A percentile compares a stretch with the other conserved stretches of the same genome.
phyloP scores from a whole-genome alignment of 352 stramenopile genomes.

The Aphanomyces stellatus region DNA sequence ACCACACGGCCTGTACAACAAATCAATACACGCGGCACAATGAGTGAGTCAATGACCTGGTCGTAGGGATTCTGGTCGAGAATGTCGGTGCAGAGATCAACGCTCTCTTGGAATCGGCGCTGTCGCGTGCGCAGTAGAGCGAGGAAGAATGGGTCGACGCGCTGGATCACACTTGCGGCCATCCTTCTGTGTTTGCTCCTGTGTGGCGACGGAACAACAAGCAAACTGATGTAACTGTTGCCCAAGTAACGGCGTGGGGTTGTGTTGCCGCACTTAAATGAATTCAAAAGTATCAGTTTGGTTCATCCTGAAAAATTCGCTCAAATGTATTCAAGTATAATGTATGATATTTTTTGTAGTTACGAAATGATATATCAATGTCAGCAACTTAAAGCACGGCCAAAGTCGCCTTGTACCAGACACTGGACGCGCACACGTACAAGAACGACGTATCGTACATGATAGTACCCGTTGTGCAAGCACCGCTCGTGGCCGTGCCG shows the following conservation, averaged over 20 bases:
- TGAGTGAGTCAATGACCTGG: conserved; percentile 28
- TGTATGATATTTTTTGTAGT: no score
- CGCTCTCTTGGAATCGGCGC: conserved; percentile 70
- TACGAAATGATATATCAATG: no score
- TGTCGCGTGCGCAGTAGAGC: conserved; percentile 67
- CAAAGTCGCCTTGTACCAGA: conserved; percentile 14
- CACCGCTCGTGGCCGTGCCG: conserved; percentile 19
- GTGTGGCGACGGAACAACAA: no score
- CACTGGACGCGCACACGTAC: conserved; percentile 30
- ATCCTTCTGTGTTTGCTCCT: no score
- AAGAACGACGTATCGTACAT: conserved; percentile 26
- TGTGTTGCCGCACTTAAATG: no score
- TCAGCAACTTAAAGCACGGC: conserved; percentile 6
- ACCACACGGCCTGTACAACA: conserved; percentile 65
- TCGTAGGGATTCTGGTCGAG: conserved; percentile 81
- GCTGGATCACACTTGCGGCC: conserved; percentile 8
- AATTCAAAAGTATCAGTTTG: no score
- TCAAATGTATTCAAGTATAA: no score
- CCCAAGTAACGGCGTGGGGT: no score
- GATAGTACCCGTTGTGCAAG: conserved; percentile 28
- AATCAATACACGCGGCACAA: not conserved
- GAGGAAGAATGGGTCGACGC: conserved; percentile 85
- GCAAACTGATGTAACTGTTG: no score
- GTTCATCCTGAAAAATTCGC: no score
- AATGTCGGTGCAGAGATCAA: conserved; percentile 77